These are phyloP conservation scores for Chrysoporthe deuterocubensis DNA, from an alignment of 2,329 filamentous ascomycete species.

Conservation along the genomic window DNA sequence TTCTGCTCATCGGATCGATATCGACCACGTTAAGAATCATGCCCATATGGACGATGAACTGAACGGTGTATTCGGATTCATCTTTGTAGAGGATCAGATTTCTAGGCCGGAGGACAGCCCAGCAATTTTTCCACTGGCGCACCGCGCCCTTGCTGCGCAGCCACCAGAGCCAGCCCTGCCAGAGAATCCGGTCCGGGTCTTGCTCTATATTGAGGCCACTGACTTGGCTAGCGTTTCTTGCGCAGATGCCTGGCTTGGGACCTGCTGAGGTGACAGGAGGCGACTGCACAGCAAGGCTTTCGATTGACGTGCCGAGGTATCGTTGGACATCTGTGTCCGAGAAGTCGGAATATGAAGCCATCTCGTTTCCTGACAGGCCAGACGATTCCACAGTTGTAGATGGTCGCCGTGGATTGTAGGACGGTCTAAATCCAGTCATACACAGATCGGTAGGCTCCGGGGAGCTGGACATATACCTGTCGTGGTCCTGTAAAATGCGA, in stretches of 20 bases:
- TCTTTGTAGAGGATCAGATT: constrained; percentile 93
- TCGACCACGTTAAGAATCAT: constrained; percentile 89
- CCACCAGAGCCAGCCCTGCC: constrained; percentile 87
- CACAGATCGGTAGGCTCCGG: constrained; percentile 59
- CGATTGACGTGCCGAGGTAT: constrained; percentile 55
- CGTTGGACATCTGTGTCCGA: constrained; percentile 68
- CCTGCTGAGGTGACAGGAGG: constrained; percentile 36
- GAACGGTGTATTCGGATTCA: constrained; percentile 84
- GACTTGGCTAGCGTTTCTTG: constrained; percentile 65
- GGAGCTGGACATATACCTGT: constrained; percentile 59
- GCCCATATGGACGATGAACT: constrained; percentile 78
- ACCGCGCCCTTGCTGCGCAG: constrained; percentile 82
- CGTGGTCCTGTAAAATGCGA: constrained; percentile 39
- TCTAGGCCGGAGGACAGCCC: constrained; percentile 86
- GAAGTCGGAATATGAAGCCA: constrained; percentile 84
- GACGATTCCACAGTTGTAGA: constrained; percentile 61
- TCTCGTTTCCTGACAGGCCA: constrained; percentile 64
- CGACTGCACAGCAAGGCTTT: constrained; percentile 51
- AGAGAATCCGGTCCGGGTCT: constrained; percentile 87
- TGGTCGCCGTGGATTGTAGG: constrained; percentile 45
- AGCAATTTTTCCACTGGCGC: constrained; percentile 91
- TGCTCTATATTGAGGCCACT: constrained; percentile 61
- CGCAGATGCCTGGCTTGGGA: constrained; percentile 41
- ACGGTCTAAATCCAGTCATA: constrained; percentile 49
- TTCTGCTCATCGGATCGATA: constrained; percentile 83